Percentiles rank a stretch among this genome's conserved stretches.
Conservation (phyloP, 2,329 filamentous ascomycete species). For the Penicillium sclerotiorum region DNA sequence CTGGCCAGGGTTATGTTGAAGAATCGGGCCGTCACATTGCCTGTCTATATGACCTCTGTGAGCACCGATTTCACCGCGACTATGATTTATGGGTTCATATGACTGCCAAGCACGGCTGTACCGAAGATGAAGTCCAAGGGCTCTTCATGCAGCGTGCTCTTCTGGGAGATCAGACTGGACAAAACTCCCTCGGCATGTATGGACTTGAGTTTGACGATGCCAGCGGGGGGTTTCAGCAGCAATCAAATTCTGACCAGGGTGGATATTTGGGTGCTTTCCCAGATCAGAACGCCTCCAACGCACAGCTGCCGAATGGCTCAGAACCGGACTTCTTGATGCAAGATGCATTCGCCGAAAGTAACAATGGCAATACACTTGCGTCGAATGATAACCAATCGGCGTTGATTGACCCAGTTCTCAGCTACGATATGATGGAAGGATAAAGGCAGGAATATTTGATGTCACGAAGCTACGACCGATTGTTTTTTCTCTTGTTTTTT, state of each 20-base stretch:
- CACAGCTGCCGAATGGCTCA: background rate
- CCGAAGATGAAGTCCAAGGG: conserved; percentile 43
- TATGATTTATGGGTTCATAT: conserved; percentile 62
- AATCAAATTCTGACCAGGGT: background rate
- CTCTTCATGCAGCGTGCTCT: conserved; percentile 45
- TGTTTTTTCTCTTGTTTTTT: no score
- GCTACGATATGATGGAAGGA: conserved; percentile 33
- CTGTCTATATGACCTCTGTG: conserved; percentile 56
- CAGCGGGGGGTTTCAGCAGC: background rate
- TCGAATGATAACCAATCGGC: conserved; percentile 34
- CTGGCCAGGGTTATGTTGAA: conserved; percentile 58
- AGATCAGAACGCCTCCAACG: background rate
- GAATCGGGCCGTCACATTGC: conserved; percentile 53
- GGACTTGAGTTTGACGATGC: conserved; percentile 36
- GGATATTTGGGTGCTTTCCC: background rate
- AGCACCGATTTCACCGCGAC: conserved; percentile 58
- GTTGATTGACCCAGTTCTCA: conserved; percentile 39
- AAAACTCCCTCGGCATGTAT: conserved; percentile 39
- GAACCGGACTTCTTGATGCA: conserved; percentile 33
- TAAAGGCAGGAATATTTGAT: background rate
- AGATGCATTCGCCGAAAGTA: conserved; percentile 10
- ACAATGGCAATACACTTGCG: conserved; percentile 29
- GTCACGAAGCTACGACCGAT: background rate
- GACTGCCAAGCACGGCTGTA: conserved; percentile 46
- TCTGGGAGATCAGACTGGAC: conserved; percentile 32